phyloP scores from a whole-genome alignment of 2,329 filamentous ascomycete species.

The Coleophoma eucalyptorum region DNA sequence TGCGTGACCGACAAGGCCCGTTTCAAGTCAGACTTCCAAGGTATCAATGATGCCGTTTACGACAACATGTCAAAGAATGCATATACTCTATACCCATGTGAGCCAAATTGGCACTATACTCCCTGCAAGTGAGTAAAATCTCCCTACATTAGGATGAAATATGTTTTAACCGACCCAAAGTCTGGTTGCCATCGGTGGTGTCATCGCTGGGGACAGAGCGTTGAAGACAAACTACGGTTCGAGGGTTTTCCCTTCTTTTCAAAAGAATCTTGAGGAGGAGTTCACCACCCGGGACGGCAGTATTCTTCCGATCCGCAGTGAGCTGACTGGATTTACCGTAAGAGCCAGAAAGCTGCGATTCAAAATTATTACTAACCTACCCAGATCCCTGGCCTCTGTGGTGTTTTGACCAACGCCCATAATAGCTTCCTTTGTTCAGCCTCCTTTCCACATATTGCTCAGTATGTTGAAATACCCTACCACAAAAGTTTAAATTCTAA shows the following conservation, averaged over 20 bases:
- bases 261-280: slow-evolving; percentile 5
- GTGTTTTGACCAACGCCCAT: slow-evolving; percentile 1
- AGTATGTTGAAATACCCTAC: background rate
- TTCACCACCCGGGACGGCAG: slow-evolving; percentile 2
- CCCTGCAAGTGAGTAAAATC: background rate
- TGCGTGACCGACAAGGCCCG: background rate
- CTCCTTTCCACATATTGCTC: slow-evolving; percentile 5
- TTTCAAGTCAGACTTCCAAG: background rate
- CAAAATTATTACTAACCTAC: background rate
- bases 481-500: background rate
- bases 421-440: slow-evolving; percentile 1
- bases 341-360: background rate
- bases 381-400: slow-evolving; percentile 5
- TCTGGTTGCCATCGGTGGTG: background rate
- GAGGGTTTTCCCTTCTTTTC: background rate
- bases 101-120: background rate
- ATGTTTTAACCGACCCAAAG: background rate
- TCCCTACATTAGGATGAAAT: no score
- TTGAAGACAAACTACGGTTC: background rate
- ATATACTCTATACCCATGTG: background rate
- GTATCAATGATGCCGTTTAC: background rate
- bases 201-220: background rate
- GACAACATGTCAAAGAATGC: background rate
- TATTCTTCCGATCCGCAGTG: slow-evolving; percentile 1
- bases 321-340: slow-evolving; percentile 6